Evolutionary conservation across 345 rosid species (phyloP).

Genomic region (Brassica napus): Da-Ae NC_063442.1:9425501-9426000

Average conservation of each 20-base stretch:
- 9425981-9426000: slow-evolving; percentile 76
- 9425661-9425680: slow-evolving; percentile 4
- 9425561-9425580: slow-evolving; percentile 38
- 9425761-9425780: slow-evolving; percentile 55
- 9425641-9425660: neutral
- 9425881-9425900: slow-evolving; percentile 91
- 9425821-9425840: slow-evolving; percentile 96
- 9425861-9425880: slow-evolving; percentile 77
- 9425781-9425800: slow-evolving; percentile 75
- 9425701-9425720: slow-evolving; percentile 11
- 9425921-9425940: slow-evolving; percentile 95
- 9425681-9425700: slow-evolving; percentile 13
- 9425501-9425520: neutral
- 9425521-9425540: neutral
- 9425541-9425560: slow-evolving; percentile 5
- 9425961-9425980: slow-evolving; percentile 94
- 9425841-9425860: slow-evolving; percentile 94
- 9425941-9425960: slow-evolving; percentile 84
- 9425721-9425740: neutral
- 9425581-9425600: neutral
- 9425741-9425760: slow-evolving; percentile 53
- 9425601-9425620: neutral
- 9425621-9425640: neutral
- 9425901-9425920: slow-evolving; percentile 90
- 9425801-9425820: slow-evolving; percentile 87